phyloP scores from a whole-genome alignment of 2,329 filamentous ascomycete genomes.

The Alternaria brassicicola region DNA sequence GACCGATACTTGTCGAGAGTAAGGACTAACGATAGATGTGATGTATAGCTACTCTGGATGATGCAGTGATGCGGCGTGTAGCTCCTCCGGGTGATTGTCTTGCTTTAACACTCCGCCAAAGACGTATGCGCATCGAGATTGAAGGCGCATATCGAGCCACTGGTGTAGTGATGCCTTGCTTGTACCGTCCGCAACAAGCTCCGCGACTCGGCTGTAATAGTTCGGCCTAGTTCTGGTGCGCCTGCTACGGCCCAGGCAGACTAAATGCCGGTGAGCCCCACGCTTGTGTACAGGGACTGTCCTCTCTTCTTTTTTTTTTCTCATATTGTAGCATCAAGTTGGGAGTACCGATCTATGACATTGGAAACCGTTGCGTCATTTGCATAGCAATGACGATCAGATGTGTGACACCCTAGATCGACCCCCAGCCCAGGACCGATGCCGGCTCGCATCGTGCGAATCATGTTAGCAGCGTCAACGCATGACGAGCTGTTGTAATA shows the following conservation, averaged over 20 bases:
- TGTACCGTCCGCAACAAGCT: not conserved
- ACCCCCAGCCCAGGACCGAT: conserved; percentile 47
- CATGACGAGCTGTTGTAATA: conserved; percentile 45
- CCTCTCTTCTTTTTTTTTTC: not conserved
- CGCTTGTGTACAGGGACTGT: not conserved
- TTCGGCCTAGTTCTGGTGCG: not conserved
- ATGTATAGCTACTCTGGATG: too few species aligned
- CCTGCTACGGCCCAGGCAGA: not conserved
- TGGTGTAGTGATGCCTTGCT: not conserved
- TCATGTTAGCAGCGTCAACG: conserved; percentile 53
- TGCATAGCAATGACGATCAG: conserved; percentile 51
- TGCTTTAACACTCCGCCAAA: not conserved
- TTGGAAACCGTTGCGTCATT: conserved; percentile 52
- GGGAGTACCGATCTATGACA: conserved; percentile 54
- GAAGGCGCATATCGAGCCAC: not conserved
- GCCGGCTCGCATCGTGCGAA: conserved; percentile 52
- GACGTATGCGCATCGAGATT: not conserved
- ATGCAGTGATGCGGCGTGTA: not conserved
- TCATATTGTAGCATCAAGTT: conserved; percentile 27
- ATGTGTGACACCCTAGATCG: conserved; percentile 49
- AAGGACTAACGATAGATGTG: not conserved
- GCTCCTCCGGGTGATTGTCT: not conserved
- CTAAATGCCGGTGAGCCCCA: not conserved
- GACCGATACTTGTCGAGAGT: not conserved
- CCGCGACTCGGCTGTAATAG: conserved; percentile 6